These are phyloP conservation scores for Halenospora varia DNA, from an alignment of 495 filamentous ascomycete genomes.

Conservation along the genomic window DNA sequence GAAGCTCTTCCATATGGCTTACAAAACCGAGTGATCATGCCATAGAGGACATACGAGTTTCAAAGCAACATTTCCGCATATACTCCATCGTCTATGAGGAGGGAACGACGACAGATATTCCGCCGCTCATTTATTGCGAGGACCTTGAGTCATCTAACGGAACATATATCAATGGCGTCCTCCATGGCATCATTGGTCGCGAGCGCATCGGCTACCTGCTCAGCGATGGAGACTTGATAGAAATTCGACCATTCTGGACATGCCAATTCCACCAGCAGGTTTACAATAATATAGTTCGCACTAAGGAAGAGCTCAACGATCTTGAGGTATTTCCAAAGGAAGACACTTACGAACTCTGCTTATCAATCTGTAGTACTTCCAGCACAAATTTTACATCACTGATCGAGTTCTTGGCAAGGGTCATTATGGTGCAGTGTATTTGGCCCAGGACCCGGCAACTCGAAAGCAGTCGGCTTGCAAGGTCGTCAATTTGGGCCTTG, in stretches of 20 bases:
- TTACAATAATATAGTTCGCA: slow-evolving; percentile 7
- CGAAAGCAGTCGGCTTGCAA: slow-evolving; percentile 80
- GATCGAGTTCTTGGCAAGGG: slow-evolving; percentile 72
- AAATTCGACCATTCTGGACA: slow-evolving; percentile 32
- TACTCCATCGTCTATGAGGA: slow-evolving; percentile 52
- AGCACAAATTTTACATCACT: slow-evolving; percentile 42
- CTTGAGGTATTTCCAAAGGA: slow-evolving; percentile 18
- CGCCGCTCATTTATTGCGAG: slow-evolving; percentile 55
- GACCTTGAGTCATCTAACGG: slow-evolving; percentile 55
- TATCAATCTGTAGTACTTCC: slow-evolving; percentile 36
- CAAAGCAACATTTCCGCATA: slow-evolving; percentile 56
- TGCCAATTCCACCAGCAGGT: slow-evolving; percentile 29
- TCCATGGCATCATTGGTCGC: slow-evolving; percentile 36
- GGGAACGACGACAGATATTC: slow-evolving; percentile 24
- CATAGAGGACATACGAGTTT: slow-evolving; percentile 34
- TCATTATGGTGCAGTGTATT: slow-evolving; percentile 77
- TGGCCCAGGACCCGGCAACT: slow-evolving; percentile 65
- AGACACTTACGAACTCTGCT: neutral
- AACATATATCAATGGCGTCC: slow-evolving; percentile 45
- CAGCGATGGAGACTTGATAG: slow-evolving; percentile 50
- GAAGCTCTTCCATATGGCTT: neutral
- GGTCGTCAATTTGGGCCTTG: slow-evolving; percentile 32
- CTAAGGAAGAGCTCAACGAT: slow-evolving; percentile 20
- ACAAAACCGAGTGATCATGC: neutral
- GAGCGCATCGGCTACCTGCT: slow-evolving; percentile 42